Base-by-base conservation (phyloP, 2,329 filamentous ascomycete genomes). In the Annulohypoxylon truncatum region DNA sequence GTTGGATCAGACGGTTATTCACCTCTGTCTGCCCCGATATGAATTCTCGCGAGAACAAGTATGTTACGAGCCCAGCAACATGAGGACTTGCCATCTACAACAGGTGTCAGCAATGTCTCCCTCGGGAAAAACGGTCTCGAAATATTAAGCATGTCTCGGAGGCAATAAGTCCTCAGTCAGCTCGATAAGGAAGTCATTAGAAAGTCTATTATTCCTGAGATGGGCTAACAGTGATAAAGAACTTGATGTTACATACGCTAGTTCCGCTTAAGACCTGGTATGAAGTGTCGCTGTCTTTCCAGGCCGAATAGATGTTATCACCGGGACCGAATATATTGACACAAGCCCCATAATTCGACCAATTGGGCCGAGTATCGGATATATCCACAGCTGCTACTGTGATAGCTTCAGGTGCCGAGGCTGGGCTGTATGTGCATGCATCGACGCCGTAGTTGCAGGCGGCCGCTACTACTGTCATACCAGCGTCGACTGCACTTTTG, bases 311-410 rank as follows among this genome's bases (percentile, higher is more conserved):
- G 35, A 76, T 72, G 40, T 71, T 58, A 24, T 58, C 63, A n/a
- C 74, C 74, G 1, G 74, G 74, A 1, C 69, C 74, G 22, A 75
- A 75, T 8, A 76, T 31, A 22, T 72, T 67, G 12, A 76, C 68
- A 47, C 71, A 73, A 10, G 31, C n/a, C 28, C 74, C 73, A 61
- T 66, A 76, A 63, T 75, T 75, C 9, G 71, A 73, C 66, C 66
- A 74, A 15, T 18, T 26, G 1, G 72, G 61, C 13, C 73, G 69
- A 13, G n/a, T 59, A 53, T 76, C 74, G 5, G 55, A 35, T 38
- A 62, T 47, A 54, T 74, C 72, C 20, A 71, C 73, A 4, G 72
- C 73, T 22, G 65, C 73, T 20, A 75, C 74, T 8, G 73, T 73
- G 58, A 75, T 72, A 22, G 71, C 73, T 7, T 66, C 65, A 9